Base-by-base conservation (phyloP, 2,329 filamentous ascomycete genomes). In the Penicillium palitans region DNA sequence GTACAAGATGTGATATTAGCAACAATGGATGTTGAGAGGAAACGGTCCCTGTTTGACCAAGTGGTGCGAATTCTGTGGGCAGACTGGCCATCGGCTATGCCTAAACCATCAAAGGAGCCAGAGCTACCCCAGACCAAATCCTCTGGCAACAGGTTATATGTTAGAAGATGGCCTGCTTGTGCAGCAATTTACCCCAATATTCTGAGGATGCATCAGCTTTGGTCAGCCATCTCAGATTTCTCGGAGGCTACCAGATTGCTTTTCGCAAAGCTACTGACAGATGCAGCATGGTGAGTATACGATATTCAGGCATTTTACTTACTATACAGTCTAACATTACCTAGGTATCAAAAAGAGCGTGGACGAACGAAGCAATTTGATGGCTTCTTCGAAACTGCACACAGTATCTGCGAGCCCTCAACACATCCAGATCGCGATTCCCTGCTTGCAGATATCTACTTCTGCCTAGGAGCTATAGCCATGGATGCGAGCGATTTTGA, bases 1-100 rank as follows among this genome's bases (percentile, higher is more conserved):
- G 55, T 72, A 6, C 69, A 72, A 63, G 69, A 70, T 56, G 63
- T 61, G 3, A 41, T 66, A n/a, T 55, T 61, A 45, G 64, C 63
- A 17, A 57, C 46, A 51, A 66, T 70, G 61, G 49, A 64, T 58
- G 57, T 6, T 55, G 51, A 41, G n/a, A 61, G 24, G 37, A 66
- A 59, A 59, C 57, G 39, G 15, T 52, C 39, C 6, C 53, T 54
- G 27, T 62, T 64, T 52, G 25, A 61, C 58, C 25, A 57, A 24
- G 31, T 61, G 44, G 52, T 59, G 46, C n/a, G 47, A 24, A 39
- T 60, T 44, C 56, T 66, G 56, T 62, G 60, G 66, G 56, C 55
- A 13, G 48, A 59, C 27, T 69, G 66, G 64, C 66, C 55, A 33
- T 63, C 60, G 3, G 61, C 62, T 44, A 65, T 65, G 60, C 60